Percentiles rank a stretch among this genome's conserved stretches.
Evolutionary conservation across 176 grass and related monocot genomes (phyloP).

Genomic region (Guadua angustifolia): DNA sequence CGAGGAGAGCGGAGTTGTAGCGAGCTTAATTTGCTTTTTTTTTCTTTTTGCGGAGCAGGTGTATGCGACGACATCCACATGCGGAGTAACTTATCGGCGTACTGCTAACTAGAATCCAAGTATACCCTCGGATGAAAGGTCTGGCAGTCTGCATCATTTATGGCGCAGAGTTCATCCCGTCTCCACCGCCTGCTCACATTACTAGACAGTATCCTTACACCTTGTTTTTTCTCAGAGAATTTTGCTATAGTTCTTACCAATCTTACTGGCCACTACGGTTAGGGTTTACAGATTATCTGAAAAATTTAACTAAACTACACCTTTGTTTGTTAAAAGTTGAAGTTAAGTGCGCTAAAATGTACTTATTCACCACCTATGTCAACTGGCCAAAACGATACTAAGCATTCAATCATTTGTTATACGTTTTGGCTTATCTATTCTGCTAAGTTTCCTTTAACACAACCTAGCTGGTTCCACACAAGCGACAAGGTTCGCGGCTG

Average conservation of each 20-base stretch:
- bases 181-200: conserved; percentile 94
- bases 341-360: neutral
- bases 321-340: conserved; percentile 13
- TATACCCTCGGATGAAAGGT: conserved; percentile 48
- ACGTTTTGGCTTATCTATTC: neutral
- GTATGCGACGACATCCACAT: neutral
- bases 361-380: neutral
- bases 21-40: neutral
- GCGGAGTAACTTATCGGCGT: neutral
- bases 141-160: conserved; percentile 30
- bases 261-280: neutral
- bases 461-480: conserved; percentile 87
- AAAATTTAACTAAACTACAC: neutral
- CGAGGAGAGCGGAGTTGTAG: neutral
- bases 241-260: neutral
- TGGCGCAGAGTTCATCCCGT: conserved; percentile 90
- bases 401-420: neutral
- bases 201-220: conserved; percentile 85
- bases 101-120: neutral
- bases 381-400: neutral
- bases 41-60: neutral
- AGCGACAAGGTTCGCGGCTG: conserved; percentile 83
- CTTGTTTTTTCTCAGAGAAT: neutral
- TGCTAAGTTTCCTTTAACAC: conserved; percentile 62
- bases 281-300: neutral